Evolutionary conservation across 805 yeast genomes (phyloP), one percentile per base, ranked within the genome.

Genomic region (Barnettozyma botsteinii): DNA sequence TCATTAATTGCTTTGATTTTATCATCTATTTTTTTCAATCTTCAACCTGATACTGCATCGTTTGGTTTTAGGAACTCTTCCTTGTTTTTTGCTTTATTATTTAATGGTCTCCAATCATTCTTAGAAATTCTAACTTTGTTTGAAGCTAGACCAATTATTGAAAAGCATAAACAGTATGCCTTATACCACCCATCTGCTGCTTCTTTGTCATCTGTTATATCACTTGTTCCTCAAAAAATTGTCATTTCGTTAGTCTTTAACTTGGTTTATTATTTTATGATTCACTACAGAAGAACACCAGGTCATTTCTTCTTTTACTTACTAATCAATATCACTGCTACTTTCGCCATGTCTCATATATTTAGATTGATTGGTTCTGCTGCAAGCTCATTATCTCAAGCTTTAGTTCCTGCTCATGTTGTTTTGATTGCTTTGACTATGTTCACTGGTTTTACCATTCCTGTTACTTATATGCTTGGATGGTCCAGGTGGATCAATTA

Each of bases 161-260:
- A 72, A 51, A 83, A 84, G 53, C 94, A 85, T 57, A 78, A 79
- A 53, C 70, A 72, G 35, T 85, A 79, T 49, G 78, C 86, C 0
- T 70, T 84, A 43, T 85, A 81, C 56, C 77, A 78, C 42, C 88
- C 89, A 3, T 70, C 86, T 11, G 78, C 85, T 3, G 89, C 83
- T 53, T 83, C 86, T 1, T 50, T 84, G 5, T 80, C 86, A 0
- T 65, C 76, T 7, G 65, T 78, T 32, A 42, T 81, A 3, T 70
- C 85, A 4, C 81, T 77, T 38, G 56, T 83, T 43, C 89, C 91
- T 4, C 66, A 76, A 40, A 82, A 82, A 60, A 45, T 74, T 24
- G 46, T 68, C 26, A 65, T 71, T 29, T 52, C 68, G 23, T 52
- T 74, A 18, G 50, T 57, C 17, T 79, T 78, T 57, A 54, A 69